phyloP scores from a whole-genome alignment of 345 rosid genomes.

The Trapa bicornis region DNA sequence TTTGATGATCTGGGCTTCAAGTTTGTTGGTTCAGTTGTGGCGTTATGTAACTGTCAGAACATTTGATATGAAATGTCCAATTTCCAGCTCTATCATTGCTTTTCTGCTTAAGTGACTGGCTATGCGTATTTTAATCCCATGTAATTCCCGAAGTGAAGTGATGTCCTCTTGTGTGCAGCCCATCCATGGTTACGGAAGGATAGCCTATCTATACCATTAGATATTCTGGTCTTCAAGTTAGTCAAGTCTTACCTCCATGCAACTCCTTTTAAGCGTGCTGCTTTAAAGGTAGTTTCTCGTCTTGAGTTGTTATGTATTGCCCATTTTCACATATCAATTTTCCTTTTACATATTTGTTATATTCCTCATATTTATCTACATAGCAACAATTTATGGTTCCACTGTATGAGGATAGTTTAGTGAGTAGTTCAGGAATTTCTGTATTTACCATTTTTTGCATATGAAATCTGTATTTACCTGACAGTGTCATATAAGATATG shows the following conservation, averaged over 20 bases:
- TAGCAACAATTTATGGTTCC: neutral
- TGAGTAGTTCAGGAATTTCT: neutral
- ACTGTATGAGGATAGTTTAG: neutral
- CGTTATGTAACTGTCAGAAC: neutral
- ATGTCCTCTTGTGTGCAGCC: conserved; percentile 30
- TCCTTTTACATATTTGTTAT: neutral
- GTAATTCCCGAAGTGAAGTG: conserved; percentile 4
- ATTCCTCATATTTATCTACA: neutral
- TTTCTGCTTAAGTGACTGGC: neutral
- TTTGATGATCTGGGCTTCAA: neutral
- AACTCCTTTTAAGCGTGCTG: conserved; percentile 70
- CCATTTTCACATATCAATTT: neutral
- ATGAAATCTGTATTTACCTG: neutral
- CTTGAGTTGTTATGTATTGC: neutral
- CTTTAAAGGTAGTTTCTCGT: conserved; percentile 48
- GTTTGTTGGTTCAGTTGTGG: neutral
- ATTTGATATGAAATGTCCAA: neutral
- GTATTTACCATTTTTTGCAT: neutral
- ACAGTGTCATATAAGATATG: neutral
- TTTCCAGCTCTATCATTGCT: neutral
- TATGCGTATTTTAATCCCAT: neutral
- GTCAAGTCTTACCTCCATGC: conserved; percentile 63
- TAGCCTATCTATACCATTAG: conserved; percentile 49
- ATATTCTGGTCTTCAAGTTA: conserved; percentile 65
- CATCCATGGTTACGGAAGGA: conserved; percentile 84